Conservation (phyloP, 352 stramenopile genomes). For the Pythium aristosporum region DNA sequence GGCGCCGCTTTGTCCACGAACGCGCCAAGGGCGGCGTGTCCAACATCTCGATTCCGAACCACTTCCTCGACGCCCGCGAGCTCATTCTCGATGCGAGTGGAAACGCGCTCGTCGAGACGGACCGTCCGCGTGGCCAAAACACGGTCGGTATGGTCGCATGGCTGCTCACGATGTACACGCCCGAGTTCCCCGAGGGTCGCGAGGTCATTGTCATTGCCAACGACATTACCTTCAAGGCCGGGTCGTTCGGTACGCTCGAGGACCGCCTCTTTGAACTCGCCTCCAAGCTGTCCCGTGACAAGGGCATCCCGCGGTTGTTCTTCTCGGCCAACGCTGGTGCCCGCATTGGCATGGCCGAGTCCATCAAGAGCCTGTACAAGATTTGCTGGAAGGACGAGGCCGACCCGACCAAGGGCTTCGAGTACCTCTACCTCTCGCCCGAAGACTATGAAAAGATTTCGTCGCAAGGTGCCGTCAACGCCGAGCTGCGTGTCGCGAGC, state of each 20-base stretch:
- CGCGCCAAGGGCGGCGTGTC: constrained; percentile 58
- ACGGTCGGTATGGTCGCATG: constrained; percentile 99
- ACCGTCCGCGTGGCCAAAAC: constrained; percentile 93
- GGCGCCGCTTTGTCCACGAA: constrained; percentile 89
- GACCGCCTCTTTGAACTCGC: constrained; percentile 99
- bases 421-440: constrained; percentile 97
- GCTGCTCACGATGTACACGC: constrained; percentile 97
- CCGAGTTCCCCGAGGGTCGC: constrained; percentile 96
- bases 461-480: constrained; percentile 89
- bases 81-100: constrained; percentile 90
- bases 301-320: constrained; percentile 96
- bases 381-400: constrained; percentile 96
- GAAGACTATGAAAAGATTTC: constrained; percentile 94
- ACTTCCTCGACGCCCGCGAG: constrained; percentile 94
- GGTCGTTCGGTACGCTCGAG: constrained; percentile 98
- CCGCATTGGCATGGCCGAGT: constrained; percentile 98
- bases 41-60: constrained; percentile 80
- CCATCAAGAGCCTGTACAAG: constrained; percentile 98
- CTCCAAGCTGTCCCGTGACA: constrained; percentile 93
- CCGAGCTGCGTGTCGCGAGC: constrained; percentile 60
- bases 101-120: constrained; percentile 52
- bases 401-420: constrained; percentile 97
- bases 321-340: constrained; percentile 99
- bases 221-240: constrained; percentile 99
- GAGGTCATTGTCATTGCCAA: constrained; percentile 99